Conservation (phyloP, 352 stramenopile genomes). For the Blastocystis sp. region DNA sequence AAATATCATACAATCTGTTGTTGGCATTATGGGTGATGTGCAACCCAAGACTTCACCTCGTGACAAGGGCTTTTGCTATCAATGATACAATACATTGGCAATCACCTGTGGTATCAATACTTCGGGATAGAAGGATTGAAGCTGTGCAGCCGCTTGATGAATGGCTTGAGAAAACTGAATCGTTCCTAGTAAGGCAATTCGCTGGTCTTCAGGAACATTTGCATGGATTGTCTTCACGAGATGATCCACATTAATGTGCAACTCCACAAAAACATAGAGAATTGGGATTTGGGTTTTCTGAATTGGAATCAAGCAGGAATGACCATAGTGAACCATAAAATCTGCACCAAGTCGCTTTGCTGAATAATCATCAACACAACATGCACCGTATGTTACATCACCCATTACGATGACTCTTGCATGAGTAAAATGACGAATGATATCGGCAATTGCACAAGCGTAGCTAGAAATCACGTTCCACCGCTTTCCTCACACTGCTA, state of each 20-base stretch:
- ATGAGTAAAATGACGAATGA: slow-evolving; percentile 86
- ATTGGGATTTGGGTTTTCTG: slow-evolving; percentile 86
- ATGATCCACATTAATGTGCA: slow-evolving; percentile 92
- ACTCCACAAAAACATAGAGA: slow-evolving; percentile 99
- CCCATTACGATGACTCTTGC: slow-evolving; percentile 84
- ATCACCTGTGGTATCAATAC: slow-evolving; percentile 80
- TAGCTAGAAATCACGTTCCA: slow-evolving; percentile 33
- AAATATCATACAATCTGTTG: slow-evolving; percentile 88
- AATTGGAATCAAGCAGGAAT: slow-evolving; percentile 95
- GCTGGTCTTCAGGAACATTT: slow-evolving; percentile 47
- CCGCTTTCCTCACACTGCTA: slow-evolving; percentile 81
- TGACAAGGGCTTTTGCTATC: slow-evolving; percentile 52
- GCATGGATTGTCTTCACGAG: slow-evolving; percentile 60
- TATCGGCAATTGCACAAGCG: slow-evolving; percentile 90
- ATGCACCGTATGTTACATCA: slow-evolving; percentile 98
- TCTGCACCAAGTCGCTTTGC: slow-evolving; percentile 85
- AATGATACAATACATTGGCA: neutral
- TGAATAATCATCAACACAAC: slow-evolving; percentile 95
- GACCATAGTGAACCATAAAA: slow-evolving; percentile 98
- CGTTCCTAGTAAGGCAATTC: slow-evolving; percentile 82
- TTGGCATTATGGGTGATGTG: slow-evolving; percentile 84
- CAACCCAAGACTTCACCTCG: slow-evolving; percentile 92
- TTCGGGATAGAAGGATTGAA: slow-evolving; percentile 75
- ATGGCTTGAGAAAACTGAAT: slow-evolving; percentile 88
- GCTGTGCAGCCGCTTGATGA: slow-evolving; percentile 72